A percentile compares a stretch with the other conserved stretches of the same genome.
Conservation (phyloP, 768 basidiomycete genomes). For the Lentinula guzmanii region DNA sequence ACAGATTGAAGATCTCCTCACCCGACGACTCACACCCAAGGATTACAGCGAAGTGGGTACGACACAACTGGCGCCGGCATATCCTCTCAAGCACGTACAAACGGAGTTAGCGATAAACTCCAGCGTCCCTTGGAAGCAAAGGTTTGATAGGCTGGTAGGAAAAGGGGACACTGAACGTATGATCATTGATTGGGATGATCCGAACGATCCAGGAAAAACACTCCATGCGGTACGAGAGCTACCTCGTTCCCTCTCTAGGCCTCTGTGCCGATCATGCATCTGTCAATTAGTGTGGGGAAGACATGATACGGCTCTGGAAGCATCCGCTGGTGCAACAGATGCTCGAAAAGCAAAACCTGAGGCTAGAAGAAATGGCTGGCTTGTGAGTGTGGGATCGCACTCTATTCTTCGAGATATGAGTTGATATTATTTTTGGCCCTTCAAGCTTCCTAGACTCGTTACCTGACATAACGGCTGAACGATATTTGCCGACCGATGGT, state of each 20-base stretch:
- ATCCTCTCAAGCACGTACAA: conserved; percentile 18
- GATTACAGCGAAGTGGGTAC: conserved; percentile 28
- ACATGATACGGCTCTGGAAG: conserved; percentile 64
- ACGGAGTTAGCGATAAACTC: conserved; percentile 54
- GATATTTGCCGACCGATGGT: conserved; percentile 69
- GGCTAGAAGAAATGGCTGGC: conserved; percentile 63
- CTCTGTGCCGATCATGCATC: neutral
- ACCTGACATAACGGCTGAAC: conserved; percentile 52
- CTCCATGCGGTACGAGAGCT: conserved; percentile 30
- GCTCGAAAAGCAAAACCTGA: conserved; percentile 45
- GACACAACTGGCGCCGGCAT: conserved; percentile 15
- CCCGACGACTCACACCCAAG: conserved; percentile 48
- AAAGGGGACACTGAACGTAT: conserved; percentile 23
- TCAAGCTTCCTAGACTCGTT: conserved; percentile 65
- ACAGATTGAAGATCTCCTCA: conserved; percentile 55
- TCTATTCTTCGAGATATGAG: neutral
- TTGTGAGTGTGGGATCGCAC: conserved; percentile 45
- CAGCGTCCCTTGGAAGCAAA: conserved; percentile 41
- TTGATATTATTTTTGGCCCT: neutral
- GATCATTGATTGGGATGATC: conserved; percentile 37
- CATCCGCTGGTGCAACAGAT: conserved; percentile 47
- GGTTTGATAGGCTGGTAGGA: conserved; percentile 32
- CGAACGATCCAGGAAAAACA: conserved; percentile 51
- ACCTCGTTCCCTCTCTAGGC: neutral
- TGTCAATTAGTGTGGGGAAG: conserved; percentile 37